These are phyloP conservation scores for Yamadazyma pseudoaaseri DNA, from an alignment of 1,139 yeast species.

Conservation along the genomic window DNA sequence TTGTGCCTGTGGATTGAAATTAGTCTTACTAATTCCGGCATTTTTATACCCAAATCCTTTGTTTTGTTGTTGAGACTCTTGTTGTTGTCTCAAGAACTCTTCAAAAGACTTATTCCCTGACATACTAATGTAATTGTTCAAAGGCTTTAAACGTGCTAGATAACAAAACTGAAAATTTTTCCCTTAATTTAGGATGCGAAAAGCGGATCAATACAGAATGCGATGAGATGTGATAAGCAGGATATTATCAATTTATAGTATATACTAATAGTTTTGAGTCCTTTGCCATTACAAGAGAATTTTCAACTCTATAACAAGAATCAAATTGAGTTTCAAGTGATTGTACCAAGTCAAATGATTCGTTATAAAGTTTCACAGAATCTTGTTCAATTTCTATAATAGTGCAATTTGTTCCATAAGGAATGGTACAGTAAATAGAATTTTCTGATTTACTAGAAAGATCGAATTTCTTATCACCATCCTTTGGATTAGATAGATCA, in stretches of 20 bases:
- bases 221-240: slow-evolving; percentile 1
- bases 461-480: background rate
- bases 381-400: background rate
- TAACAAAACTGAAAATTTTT: slow-evolving; percentile 5
- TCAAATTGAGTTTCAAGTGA: background rate
- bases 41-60: slow-evolving; percentile 25
- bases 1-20: slow-evolving; percentile 14
- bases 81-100: slow-evolving; percentile 28
- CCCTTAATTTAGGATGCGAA: slow-evolving; percentile 1
- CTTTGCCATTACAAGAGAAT: background rate
- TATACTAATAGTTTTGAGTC: background rate
- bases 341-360: background rate
- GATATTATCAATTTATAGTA: background rate
- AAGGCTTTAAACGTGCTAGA: background rate
- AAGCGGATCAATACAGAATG: background rate
- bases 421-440: background rate
- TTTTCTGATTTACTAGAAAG: background rate
- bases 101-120: slow-evolving; percentile 26
- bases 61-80: slow-evolving; percentile 21
- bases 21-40: slow-evolving; percentile 13
- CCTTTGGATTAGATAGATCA: background rate
- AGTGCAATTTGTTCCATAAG: background rate
- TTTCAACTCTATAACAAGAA: background rate
- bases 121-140: slow-evolving; percentile 11
- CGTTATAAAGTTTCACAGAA: background rate